Evolutionary conservation across 495 filamentous ascomycete genomes (phyloP), one percentile per base, ranked within the genome.

Genomic region (Penicillium canescens): DNA sequence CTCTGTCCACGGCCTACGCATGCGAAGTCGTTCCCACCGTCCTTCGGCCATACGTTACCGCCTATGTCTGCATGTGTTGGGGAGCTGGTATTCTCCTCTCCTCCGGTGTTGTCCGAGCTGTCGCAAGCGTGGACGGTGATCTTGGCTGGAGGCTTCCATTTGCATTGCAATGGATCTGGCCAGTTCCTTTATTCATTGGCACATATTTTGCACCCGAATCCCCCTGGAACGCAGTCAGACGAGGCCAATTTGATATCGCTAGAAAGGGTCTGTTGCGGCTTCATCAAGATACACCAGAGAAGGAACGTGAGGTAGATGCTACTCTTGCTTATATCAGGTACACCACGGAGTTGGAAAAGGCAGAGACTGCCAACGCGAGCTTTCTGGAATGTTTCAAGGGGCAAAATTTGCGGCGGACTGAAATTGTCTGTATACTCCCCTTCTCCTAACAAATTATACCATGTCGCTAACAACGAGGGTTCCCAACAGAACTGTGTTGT

Each of bases 151-250:
- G 71, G 31, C 78, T 83, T 37, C 81, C 81, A 0, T 82, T 83
- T 57, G 70, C 77, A 1, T 42, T 82, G 6, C 81, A 84, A 57
- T 83, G 79, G 79, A 46, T 80, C 23, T 82, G 79, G 80, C 78
- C 78, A 1, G 59, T 78, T 39, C 66, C 74, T 0, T 59, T 83
- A 4, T 64, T 77, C 21, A 56, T 77, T 14, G 67, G 66, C 7
- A 51, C 72, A 43, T 61, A 42, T 7, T 72, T 78, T 28, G 77
- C 74, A 0, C 79, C 78, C 0, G 78, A 76, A 48, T 67, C 66
- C 10, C 76, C 76, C 2, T 81, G 72, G 66, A 75, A 72, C 63
- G 66, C 75, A 0, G 70, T 70, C 4, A 62, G 72, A 6, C 62
- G 67, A 14, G 54, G 57, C n/a, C 78, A 77, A 67, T 46, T 49